Percentiles rank a stretch among this genome's conserved stretches.
phyloP scores from a whole-genome alignment of 495 filamentous ascomycete genomes.

The Tuber borchii region DNA sequence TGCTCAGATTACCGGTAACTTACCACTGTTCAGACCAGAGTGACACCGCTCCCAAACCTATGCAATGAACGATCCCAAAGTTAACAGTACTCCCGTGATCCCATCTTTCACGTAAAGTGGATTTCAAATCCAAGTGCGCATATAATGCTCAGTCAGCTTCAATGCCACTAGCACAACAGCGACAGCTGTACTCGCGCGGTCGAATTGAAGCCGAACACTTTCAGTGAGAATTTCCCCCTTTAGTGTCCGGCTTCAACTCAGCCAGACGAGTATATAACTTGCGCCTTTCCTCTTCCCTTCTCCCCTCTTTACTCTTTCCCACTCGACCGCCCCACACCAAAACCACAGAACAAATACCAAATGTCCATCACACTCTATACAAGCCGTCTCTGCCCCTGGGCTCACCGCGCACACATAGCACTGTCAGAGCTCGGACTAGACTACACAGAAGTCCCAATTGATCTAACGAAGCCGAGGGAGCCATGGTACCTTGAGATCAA shows the following conservation, averaged over 20 bases:
- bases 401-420: slow-evolving; percentile 73
- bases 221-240: no score
- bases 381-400: slow-evolving; percentile 71
- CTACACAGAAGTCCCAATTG: slow-evolving; percentile 75
- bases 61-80: neutral
- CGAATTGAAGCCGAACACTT: no score
- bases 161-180: neutral
- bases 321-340: neutral
- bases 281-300: no score
- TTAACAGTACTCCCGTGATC: neutral
- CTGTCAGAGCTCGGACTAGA: slow-evolving; percentile 65
- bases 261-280: neutral
- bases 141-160: no score
- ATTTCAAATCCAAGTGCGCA: neutral
- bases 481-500: slow-evolving; percentile 82
- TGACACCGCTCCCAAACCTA: neutral
- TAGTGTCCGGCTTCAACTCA: no score
- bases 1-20: neutral
- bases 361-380: slow-evolving; percentile 53
- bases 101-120: neutral
- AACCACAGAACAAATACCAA: slow-evolving; percentile 42
- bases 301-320: neutral
- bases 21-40: neutral
- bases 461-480: slow-evolving; percentile 64
- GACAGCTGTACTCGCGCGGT: neutral